A percentile compares a stretch with the other conserved stretches of the same genome.
Conservation (phyloP, 2,329 filamentous ascomycete genomes). For the Penicillium sp. region DNA sequence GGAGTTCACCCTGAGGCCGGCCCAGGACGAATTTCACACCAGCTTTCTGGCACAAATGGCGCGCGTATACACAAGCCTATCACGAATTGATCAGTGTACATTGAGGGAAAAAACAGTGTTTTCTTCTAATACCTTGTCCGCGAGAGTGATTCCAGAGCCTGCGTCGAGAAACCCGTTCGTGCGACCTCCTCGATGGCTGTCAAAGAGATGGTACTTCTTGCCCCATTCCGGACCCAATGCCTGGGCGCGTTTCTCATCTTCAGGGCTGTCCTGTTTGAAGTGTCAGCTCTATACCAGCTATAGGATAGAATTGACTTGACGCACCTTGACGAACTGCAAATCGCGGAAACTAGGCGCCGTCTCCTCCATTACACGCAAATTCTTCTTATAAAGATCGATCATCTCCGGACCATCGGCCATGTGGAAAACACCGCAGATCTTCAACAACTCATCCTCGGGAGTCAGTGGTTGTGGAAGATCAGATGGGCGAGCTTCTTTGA, state of each 20-base stretch:
- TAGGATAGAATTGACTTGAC: background rate
- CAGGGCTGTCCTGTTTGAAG: background rate
- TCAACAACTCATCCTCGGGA: slow-evolving; percentile 19
- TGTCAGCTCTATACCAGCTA: background rate
- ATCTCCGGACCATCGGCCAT: slow-evolving; percentile 13
- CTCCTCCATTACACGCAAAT: background rate
- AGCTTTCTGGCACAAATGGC: background rate
- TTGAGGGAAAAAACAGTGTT: background rate
- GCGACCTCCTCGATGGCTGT: background rate
- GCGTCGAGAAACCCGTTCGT: background rate
- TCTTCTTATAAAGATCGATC: slow-evolving; percentile 1
- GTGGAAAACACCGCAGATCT: slow-evolving; percentile 16
- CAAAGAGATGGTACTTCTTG: background rate
- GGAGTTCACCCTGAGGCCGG: background rate
- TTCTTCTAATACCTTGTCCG: background rate
- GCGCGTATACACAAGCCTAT: background rate
- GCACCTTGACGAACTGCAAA: background rate
- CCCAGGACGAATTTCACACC: background rate
- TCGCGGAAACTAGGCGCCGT: background rate
- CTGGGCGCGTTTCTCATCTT: background rate
- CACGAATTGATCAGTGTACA: background rate
- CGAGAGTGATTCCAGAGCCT: background rate
- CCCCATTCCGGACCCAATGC: background rate
- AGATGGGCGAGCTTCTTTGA: background rate
- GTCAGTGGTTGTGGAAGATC: slow-evolving; percentile 8